Conservation (phyloP, 305 asterid species). For the Fraxinus sp. region DNA sequence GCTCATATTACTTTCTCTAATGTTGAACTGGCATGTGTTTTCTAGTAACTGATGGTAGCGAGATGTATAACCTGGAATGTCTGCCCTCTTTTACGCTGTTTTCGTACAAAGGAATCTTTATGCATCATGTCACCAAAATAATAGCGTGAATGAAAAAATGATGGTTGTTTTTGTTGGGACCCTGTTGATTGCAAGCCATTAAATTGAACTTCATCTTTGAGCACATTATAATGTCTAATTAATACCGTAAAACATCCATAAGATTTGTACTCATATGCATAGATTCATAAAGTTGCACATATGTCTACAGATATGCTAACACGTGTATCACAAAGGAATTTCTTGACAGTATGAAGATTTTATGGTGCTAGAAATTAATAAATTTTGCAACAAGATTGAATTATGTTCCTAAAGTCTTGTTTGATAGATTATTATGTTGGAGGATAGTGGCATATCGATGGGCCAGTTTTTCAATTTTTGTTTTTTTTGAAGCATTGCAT, state of each 20-base stretch:
- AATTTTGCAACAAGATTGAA: background rate
- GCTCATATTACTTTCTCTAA: background rate
- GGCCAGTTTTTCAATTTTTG: conserved; percentile 3
- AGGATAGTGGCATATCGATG: background rate
- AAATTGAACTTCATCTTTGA: background rate
- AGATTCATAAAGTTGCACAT: background rate
- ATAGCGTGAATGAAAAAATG: background rate
- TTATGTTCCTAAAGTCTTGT: conserved; percentile 1
- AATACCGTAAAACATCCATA: background rate
- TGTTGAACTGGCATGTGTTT: background rate
- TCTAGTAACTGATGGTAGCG: background rate
- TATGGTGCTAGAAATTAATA: conserved; percentile 1
- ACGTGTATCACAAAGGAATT: background rate
- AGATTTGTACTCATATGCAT: background rate
- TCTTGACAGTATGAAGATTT: conserved; percentile 5
- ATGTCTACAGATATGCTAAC: background rate
- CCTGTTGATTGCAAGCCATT: background rate
- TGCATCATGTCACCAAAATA: background rate
- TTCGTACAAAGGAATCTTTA: background rate
- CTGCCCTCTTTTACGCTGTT: background rate
- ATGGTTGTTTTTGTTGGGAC: background rate
- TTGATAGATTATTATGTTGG: conserved; percentile 1
- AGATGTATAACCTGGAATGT: background rate
- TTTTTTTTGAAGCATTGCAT: background rate
- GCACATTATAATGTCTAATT: background rate